Evolutionary conservation across 1,284 basidiomycete species (phyloP), one percentile per base, ranked within the genome.

Genomic region (Rhodotorula sp.): DNA sequence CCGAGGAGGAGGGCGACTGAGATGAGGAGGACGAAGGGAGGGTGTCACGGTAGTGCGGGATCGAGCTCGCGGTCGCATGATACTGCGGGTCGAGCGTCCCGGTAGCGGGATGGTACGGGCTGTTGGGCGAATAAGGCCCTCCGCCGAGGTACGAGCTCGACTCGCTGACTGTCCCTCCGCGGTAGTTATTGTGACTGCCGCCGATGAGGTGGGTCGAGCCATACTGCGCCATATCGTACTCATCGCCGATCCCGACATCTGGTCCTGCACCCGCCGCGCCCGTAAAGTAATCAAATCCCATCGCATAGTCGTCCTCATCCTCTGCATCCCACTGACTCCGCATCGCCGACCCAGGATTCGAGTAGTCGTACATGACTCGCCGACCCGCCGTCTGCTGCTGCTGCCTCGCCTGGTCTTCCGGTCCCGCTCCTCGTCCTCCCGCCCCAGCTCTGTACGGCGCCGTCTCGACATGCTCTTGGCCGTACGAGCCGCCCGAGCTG

Each of bases 301-400:
- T 73, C 39, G 67, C 64, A 78, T 87, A 87, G 75, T 89, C 87
- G 70, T 85, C 85, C 9, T 84, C 84, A 66, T 86, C 86, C 69
- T 84, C 85, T 6, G 71, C 65, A 29, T 74, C 73, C 71, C 71
- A 74, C 39, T 67, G 62, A 24, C 62, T 53, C 24, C 65, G 64
- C n/a, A 46, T 59, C 49, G 74, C 75, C 24, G 74, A 76, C n/a
- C 73, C 66, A 47, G 79, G 77, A 24, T 73, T 77, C 30, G 79
- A 77, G 74, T 80, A 80, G 66, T 80, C 79, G 65, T 76, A 79
- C 29, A 67, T 62, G 46, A 71, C 66, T 54, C 66, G 66, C 46
- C 59, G 64, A 2, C 67, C 62, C 2, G 52, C n/a, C 3, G 59
- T 36, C 3, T 34, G 36, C 39, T 61, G 59, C 59, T 49, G 51